Base-by-base conservation (phyloP, 2,329 filamentous ascomycete species). In the Setomelanomma holmii region DNA sequence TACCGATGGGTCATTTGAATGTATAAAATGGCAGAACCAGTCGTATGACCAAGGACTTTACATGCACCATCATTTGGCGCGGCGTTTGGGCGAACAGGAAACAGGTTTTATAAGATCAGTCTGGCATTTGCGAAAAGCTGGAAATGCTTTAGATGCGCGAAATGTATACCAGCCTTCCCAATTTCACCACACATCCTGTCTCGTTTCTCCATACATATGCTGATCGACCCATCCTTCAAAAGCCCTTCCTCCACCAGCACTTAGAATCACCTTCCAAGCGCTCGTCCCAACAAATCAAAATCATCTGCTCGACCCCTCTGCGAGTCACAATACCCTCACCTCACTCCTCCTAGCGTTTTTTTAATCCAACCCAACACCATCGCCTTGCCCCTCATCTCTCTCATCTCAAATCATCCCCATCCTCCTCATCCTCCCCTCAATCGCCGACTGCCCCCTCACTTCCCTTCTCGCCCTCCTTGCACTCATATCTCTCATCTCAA, bases 1-100 rank as follows among this genome's bases (percentile, higher is more conserved):
- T 99, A 99, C 78, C 83, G 93, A 66, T 88, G 85, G 85, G 84
- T 74, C 38, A 80, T 82, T 55, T 75, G 63, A 71, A 10, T 16
- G 17, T 10, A 27, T 10, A 24, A 23, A 14, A 16, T 33, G 19
- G 27, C 21, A 5, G 22, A 27, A 10, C 4, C 22, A 24, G 21
- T 3, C 27, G 10, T 6, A 8, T 10, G 27, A 14, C 27, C 14
- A 14, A 30, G 14, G 27, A 30, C 10, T 10, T 30, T 14, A 30
- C 27, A 30, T 30, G 27, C 27, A 30, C 27, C 44, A 46, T 46
- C 34, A 40, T 33, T 30, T 46, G 44, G 44, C 45, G 36, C 36
- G 45, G 45, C 45, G 45, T 47, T 40, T 40, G 45, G 34, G 45
- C 36, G 45, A 40, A 47, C 14, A 22, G 17, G 45, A 35, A 47